Evolutionary conservation across 352 stramenopile genomes (phyloP).

Genomic region (Phytopythium oedochilum): DNA sequence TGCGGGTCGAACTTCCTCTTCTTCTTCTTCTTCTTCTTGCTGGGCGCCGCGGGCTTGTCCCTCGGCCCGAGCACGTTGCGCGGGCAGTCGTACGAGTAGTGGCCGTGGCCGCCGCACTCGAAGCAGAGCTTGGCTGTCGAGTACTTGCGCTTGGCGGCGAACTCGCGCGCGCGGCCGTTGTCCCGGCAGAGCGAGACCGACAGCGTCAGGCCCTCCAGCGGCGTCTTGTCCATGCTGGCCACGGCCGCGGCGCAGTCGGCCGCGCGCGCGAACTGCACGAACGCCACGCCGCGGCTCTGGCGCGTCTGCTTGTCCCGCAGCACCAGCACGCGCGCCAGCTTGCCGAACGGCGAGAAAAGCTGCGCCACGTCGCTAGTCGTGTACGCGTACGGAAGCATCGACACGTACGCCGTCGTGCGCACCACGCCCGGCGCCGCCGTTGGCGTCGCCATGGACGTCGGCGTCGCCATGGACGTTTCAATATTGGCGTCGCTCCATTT

Average conservation of each 20-base stretch:
- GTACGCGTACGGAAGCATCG: slow-evolving; percentile 79
- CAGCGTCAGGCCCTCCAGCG: slow-evolving; percentile 62
- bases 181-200: slow-evolving; percentile 64
- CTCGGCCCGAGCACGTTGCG: slow-evolving; percentile 74
- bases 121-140: slow-evolving; percentile 66
- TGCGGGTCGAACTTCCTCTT: slow-evolving; percentile 56
- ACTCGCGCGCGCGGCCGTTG: slow-evolving; percentile 77
- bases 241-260: slow-evolving; percentile 57
- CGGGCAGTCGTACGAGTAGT: slow-evolving; percentile 83
- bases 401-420: slow-evolving; percentile 72
- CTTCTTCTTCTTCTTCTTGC: slow-evolving; percentile 53
- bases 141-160: slow-evolving; percentile 80
- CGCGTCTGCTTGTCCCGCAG: slow-evolving; percentile 72
- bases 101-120: slow-evolving; percentile 71
- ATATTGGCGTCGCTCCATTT: too few species aligned
- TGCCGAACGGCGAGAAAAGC: slow-evolving; percentile 65
- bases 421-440: slow-evolving; percentile 7
- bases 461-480: too few species aligned
- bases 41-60: slow-evolving; percentile 44
- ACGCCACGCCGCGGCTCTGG: slow-evolving; percentile 72
- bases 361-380: slow-evolving; percentile 53
- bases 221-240: slow-evolving; percentile 45
- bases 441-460: neutral
- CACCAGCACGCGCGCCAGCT: slow-evolving; percentile 57
- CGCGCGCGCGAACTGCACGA: slow-evolving; percentile 77